Percentiles rank a stretch among this genome's conserved stretches.
Evolutionary conservation across 768 basidiomycete genomes (phyloP).

Genomic region (Cystobasidium ongulense): DNA sequence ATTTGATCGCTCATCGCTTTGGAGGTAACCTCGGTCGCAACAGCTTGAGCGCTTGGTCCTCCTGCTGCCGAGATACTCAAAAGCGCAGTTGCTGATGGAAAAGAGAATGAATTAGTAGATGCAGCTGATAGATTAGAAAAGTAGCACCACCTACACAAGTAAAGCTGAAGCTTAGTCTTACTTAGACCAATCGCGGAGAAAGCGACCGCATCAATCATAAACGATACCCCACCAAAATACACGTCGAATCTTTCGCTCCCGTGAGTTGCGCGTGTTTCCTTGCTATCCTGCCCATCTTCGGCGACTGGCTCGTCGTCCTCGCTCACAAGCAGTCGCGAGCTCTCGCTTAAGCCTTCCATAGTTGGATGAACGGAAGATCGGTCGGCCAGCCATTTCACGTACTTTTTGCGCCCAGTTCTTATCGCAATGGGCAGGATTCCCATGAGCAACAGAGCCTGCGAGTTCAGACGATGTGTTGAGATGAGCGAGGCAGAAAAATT

Average conservation of each 20-base stretch:
- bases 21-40: constrained; percentile 5
- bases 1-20: constrained; percentile 20
- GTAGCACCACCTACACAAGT: not conserved
- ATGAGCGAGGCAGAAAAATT: too few relatives aligned
- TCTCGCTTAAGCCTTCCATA: constrained; percentile 8
- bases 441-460: constrained; percentile 25
- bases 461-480: too few relatives aligned
- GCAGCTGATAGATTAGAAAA: not conserved
- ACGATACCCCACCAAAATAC: constrained; percentile 2
- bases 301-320: not conserved
- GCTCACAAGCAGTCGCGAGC: constrained; percentile 1
- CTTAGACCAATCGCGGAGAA: constrained; percentile 4
- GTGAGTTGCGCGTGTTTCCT: not conserved
- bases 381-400: not conserved
- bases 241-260: constrained; percentile 22
- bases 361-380: not conserved
- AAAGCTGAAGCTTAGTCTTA: not conserved
- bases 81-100: constrained; percentile 2
- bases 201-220: constrained; percentile 15
- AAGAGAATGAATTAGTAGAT: not conserved
- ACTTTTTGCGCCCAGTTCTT: not conserved
- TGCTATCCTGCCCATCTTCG: not conserved
- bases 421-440: constrained; percentile 21
- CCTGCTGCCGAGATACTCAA: constrained; percentile 25
- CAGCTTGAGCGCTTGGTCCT: constrained; percentile 10